phyloP scores from a whole-genome alignment of 176 grass and related monocot species.

The Musa acuminata region DNA sequence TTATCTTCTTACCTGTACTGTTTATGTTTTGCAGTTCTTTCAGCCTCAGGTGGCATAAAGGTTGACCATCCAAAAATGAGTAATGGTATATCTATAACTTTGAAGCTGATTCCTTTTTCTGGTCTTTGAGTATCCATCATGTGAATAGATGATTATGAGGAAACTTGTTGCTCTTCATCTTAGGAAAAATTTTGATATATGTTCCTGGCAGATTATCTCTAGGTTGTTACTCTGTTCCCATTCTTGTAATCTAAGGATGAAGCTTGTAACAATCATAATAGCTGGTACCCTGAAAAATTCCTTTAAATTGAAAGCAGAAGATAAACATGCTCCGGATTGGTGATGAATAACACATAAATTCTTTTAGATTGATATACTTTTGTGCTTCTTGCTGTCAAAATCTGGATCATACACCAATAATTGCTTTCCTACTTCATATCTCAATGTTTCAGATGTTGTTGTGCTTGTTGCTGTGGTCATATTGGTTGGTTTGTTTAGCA shows the following conservation, averaged over 20 bases:
- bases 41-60: constrained; percentile 89
- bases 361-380: neutral
- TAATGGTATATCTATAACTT: constrained; percentile 30
- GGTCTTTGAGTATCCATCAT: too few relatives aligned
- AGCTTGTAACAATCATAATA: neutral
- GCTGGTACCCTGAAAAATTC: neutral
- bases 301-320: neutral
- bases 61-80: constrained; percentile 62
- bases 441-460: constrained; percentile 59
- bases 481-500: constrained; percentile 69
- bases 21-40: constrained; percentile 65
- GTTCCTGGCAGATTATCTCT: too few relatives aligned
- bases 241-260: neutral
- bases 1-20: constrained; percentile 18
- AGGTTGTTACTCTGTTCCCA: too few relatives aligned
- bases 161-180: too few relatives aligned
- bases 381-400: constrained; percentile 19
- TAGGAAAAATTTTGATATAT: too few relatives aligned
- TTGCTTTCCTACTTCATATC: neutral
- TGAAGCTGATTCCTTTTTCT: neutral
- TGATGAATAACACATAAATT: neutral
- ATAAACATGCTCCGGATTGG: neutral
- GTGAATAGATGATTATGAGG: too few relatives aligned
- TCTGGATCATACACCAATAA: constrained; percentile 2
- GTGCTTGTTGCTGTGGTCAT: constrained; percentile 52